phyloP scores from a whole-genome alignment of 768 basidiomycete species.

The Boletus rex-veris region DNA sequence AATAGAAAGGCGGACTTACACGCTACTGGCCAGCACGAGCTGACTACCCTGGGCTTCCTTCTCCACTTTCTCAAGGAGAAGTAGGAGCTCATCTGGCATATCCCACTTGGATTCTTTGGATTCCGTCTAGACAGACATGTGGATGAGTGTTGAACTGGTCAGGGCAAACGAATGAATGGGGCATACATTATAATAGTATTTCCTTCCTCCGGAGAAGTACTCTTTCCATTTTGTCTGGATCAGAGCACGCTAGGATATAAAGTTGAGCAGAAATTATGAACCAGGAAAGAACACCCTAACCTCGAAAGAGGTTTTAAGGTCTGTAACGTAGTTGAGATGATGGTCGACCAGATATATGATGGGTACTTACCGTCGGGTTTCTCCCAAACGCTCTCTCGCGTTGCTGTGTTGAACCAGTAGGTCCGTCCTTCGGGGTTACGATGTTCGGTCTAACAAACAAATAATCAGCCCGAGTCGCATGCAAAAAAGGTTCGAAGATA shows the following conservation, averaged over 20 bases:
- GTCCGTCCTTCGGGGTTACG: conserved; percentile 95
- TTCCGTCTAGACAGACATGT: conserved; percentile 51
- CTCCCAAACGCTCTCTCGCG: conserved; percentile 94
- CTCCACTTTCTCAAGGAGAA: conserved; percentile 83
- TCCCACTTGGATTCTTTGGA: conserved; percentile 97
- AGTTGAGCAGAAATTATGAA: conserved; percentile 1
- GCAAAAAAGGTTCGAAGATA: not conserved
- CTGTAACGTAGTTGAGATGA: conserved; percentile 37
- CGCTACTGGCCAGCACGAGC: conserved; percentile 33
- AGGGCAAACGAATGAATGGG: not conserved
- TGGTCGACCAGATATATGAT: not conserved
- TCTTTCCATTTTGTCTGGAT: conserved; percentile 94
- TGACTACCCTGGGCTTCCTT: conserved; percentile 53
- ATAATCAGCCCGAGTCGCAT: not conserved
- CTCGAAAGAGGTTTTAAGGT: conserved; percentile 90
- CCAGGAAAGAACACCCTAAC: conserved; percentile 37
- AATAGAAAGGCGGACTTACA: conserved; percentile 14
- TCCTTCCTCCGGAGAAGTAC: conserved; percentile 87
- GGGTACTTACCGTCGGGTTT: conserved; percentile 80
- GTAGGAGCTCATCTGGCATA: conserved; percentile 87
- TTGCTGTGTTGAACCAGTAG: conserved; percentile 92
- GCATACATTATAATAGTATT: conserved; percentile 85
- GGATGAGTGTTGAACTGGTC: not conserved
- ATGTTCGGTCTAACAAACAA: conserved; percentile 71
- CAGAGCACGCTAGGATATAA: conserved; percentile 64